Base-by-base conservation (phyloP, 495 filamentous ascomycete genomes). In the Aspergillus bertholletiae region DNA sequence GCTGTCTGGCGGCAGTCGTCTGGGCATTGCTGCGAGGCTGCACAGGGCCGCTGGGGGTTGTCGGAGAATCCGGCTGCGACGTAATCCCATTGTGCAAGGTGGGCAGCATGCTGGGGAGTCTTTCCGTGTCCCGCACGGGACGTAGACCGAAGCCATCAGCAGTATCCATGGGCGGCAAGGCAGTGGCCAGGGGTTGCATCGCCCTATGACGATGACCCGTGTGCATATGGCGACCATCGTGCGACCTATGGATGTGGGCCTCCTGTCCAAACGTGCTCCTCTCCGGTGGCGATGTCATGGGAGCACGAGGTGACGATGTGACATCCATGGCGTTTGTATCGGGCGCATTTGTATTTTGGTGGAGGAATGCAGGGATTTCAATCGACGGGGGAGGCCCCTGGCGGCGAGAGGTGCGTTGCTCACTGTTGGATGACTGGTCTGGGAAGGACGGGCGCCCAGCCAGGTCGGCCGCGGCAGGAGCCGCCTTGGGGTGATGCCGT, bases 51-150 rank as follows among this genome's bases (percentile, higher is more conserved):
- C 88, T 80, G 9, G 93, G 94, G 1, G 94, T 98, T 11, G 92
- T 96, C 1, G 94, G 94, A 9, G 93, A 96, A 50, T 90, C 88
- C 1, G 94, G 94, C 63, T 96, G 94, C 7, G 94, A 96, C 22
- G 84, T 80, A 48, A 91, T 74, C 20, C 86, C 85, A 2, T 83
- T 78, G 45, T 89, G 84, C 45, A 89, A 71, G 7, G 85, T 81
- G 2, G 90, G 86, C 27, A 90, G 71, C 84, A 95, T 94, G 52
- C 89, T 93, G 12, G 88, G 88, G 17, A 97, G 79, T 46, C 93
- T 85, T 61, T 97, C 93, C 34, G 81, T 79, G 65, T 96, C 92
- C 52, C 92, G 88, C 27, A 96, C 86, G 15, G 90, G 89, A 18
- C 90, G 82, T 46, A 90, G 65, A 55, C 83, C 81, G 67, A 95